These are phyloP conservation scores for Diutina siamensis DNA, from an alignment of 1,139 yeast species.

Conservation along the genomic window DNA sequence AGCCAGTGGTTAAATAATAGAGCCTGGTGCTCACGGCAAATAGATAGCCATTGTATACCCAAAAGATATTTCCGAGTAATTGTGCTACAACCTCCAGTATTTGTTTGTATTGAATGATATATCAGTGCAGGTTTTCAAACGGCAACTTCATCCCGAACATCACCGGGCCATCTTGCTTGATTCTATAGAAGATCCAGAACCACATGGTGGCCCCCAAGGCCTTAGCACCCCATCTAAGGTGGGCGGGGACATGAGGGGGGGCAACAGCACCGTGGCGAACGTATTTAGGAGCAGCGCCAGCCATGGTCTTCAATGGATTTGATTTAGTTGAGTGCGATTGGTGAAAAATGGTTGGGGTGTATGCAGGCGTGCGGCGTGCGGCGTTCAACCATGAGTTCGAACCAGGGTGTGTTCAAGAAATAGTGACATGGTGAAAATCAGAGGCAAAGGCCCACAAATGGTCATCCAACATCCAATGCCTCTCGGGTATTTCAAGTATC, in stretches of 20 bases:
- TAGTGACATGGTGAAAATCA: too few species aligned
- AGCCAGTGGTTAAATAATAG: background rate
- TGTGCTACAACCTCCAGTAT: too few species aligned
- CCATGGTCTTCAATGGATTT: background rate
- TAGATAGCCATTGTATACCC: too few species aligned
- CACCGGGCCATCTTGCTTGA: constrained; percentile 41
- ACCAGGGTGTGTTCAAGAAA: too few species aligned
- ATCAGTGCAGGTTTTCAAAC: constrained; percentile 4
- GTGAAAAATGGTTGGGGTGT: background rate
- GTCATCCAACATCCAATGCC: too few species aligned
- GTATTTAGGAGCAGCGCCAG: constrained; percentile 19
- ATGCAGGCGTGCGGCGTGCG: background rate
- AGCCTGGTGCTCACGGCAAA: constrained; percentile 1
- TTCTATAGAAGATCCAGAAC: constrained; percentile 75
- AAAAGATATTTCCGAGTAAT: too few species aligned
- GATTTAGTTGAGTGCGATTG: background rate
- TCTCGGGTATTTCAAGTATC: too few species aligned
- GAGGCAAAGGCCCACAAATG: too few species aligned
- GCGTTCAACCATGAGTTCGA: background rate
- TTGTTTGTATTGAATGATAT: background rate
- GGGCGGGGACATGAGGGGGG: constrained; percentile 41
- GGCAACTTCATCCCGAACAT: constrained; percentile 6
- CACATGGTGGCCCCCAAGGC: constrained; percentile 75
- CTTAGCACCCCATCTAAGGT: constrained; percentile 49
- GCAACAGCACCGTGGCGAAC: constrained; percentile 44